A percentile compares a stretch with the other conserved stretches of the same genome.
Evolutionary conservation across 129 eudicot species (phyloP).

Genomic region (Cynara cardunculus): DNA sequence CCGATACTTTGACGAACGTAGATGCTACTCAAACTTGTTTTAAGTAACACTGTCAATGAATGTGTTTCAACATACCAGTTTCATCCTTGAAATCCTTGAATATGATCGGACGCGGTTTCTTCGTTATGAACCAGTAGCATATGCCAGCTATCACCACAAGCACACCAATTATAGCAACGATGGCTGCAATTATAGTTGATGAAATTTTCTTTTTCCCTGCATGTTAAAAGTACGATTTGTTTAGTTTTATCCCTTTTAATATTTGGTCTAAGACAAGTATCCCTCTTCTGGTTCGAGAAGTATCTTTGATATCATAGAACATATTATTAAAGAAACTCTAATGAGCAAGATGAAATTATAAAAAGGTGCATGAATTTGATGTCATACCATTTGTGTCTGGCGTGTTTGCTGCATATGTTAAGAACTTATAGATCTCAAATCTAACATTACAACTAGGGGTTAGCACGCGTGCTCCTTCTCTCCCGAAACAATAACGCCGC

Average conservation of each 20-base stretch:
- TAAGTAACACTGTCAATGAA: not conserved
- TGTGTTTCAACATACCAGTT: not conserved
- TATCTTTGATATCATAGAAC: not conserved
- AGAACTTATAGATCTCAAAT: conserved; percentile 15
- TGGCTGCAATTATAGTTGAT: not conserved
- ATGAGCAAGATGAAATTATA: too few relatives aligned
- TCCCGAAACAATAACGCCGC: not conserved
- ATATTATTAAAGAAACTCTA: too few relatives aligned
- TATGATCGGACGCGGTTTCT: not conserved
- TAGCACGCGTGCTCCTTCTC: conserved; percentile 17
- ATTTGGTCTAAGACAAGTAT: not conserved
- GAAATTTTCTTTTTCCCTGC: conserved; percentile 3
- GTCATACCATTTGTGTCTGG: not conserved
- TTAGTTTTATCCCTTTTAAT: not conserved
- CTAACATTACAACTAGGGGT: conserved; percentile 27
- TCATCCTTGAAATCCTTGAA: too few relatives aligned
- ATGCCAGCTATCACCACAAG: not conserved
- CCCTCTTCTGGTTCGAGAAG: too few relatives aligned
- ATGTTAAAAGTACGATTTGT: not conserved
- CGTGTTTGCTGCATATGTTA: not conserved
- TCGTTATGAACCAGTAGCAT: not conserved
- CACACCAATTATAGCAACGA: not conserved
- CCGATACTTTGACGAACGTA: too few relatives aligned
- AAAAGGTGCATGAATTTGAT: not conserved
- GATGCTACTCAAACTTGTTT: too few relatives aligned